A percentile compares a stretch with the other conserved stretches of the same genome.
These are phyloP conservation scores for Drechslerella coelobrocha DNA, from an alignment of 2,329 filamentous ascomycete genomes.

Conservation along the genomic window DNA sequence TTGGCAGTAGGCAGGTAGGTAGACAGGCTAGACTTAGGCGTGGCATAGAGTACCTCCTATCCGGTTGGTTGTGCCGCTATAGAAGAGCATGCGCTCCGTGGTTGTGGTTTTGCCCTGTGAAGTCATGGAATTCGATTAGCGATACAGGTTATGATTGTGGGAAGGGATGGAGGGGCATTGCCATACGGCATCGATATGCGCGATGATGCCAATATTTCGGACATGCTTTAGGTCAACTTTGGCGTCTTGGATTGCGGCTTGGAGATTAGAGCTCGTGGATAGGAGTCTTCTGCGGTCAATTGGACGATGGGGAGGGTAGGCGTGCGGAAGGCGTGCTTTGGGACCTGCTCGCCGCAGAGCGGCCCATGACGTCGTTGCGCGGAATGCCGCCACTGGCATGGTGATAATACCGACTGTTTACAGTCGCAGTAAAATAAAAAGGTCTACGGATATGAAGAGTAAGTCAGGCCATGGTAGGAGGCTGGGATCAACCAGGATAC, in stretches of 20 bases:
- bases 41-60: conserved; percentile 47
- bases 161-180: conserved; percentile 58
- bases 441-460: too few species aligned
- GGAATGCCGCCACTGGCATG: background rate
- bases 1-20: conserved; percentile 13
- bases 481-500: too few species aligned
- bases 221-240: conserved; percentile 60
- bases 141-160: conserved; percentile 62
- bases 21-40: too few species aligned
- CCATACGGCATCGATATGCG: conserved; percentile 91
- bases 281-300: conserved; percentile 25
- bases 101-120: conserved; percentile 85
- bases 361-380: background rate
- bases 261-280: conserved; percentile 29
- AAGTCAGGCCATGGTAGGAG: too few species aligned
- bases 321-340: background rate
- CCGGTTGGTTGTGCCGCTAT: conserved; percentile 81
- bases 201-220: conserved; percentile 97
- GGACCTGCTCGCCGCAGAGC: background rate
- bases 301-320: conserved; percentile 7
- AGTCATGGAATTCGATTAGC: conserved; percentile 63
- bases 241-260: conserved; percentile 30
- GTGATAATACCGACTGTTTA: too few species aligned
- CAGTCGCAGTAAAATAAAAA: too few species aligned
- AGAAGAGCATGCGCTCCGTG: conserved; percentile 96